phyloP scores from a whole-genome alignment of 2,329 filamentous ascomycete species.

The Rhynchosporium agropyri region DNA sequence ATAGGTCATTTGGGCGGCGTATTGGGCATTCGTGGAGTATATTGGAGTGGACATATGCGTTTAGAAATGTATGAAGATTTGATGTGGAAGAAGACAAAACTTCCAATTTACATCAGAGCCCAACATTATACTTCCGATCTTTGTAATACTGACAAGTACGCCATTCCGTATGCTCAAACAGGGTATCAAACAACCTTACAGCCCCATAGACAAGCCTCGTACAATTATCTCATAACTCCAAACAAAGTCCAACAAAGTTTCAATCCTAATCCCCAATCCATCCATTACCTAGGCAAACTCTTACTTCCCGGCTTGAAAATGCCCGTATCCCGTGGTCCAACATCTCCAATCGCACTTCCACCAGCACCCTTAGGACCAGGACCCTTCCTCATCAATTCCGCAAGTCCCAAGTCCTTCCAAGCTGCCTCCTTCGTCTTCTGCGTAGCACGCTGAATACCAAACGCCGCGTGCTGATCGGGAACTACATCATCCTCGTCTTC shows the following conservation, averaged over 20 bases:
- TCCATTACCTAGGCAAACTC: slow-evolving; percentile 34
- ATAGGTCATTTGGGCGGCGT: slow-evolving; percentile 26
- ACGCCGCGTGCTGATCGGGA: slow-evolving; percentile 84
- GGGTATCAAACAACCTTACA: slow-evolving; percentile 14
- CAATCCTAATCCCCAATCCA: neutral
- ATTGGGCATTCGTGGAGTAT: slow-evolving; percentile 36
- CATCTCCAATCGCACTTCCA: slow-evolving; percentile 51
- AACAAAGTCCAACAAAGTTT: slow-evolving; percentile 11
- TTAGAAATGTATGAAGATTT: slow-evolving; percentile 18
- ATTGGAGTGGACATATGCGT: slow-evolving; percentile 18
- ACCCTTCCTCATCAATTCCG: slow-evolving; percentile 67
- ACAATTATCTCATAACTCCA: neutral
- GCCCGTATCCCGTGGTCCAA: slow-evolving; percentile 6
- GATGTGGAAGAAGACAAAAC: slow-evolving; percentile 3
- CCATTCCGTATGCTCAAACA: slow-evolving; percentile 1
- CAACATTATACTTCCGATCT: neutral
- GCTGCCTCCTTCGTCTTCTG: slow-evolving; percentile 70
- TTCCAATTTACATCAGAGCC: neutral
- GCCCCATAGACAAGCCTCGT: slow-evolving; percentile 1
- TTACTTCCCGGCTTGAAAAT: slow-evolving; percentile 26
- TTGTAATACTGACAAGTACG: neutral
- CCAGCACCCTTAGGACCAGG: slow-evolving; percentile 36
- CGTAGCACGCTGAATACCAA: slow-evolving; percentile 81
- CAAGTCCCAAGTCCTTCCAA: slow-evolving; percentile 80
- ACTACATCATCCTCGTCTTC: slow-evolving; percentile 90